These are phyloP conservation scores for Podospora fimiseda DNA, from an alignment of 495 filamentous ascomycete genomes.

Conservation along the genomic window DNA sequence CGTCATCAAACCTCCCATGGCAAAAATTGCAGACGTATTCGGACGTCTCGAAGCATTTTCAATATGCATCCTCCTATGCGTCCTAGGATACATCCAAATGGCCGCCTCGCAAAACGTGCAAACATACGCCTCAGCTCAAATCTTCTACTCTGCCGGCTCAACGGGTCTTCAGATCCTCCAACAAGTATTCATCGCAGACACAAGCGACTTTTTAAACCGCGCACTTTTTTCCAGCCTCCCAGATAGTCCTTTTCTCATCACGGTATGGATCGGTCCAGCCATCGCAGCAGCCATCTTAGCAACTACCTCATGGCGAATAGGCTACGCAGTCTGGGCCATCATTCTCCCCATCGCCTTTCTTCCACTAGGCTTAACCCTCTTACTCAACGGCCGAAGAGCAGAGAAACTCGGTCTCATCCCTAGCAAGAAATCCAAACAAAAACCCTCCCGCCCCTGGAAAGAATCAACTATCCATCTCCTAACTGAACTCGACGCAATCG, in stretches of 20 bases:
- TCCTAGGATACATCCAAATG: conserved; percentile 37
- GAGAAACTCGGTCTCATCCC: conserved; percentile 33
- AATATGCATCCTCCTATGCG: conserved; percentile 29
- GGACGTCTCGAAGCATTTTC: conserved; percentile 36
- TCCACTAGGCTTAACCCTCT: conserved; percentile 47
- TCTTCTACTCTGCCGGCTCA: conserved; percentile 41
- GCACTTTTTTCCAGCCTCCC: conserved; percentile 55
- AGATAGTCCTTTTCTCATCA: conserved; percentile 56
- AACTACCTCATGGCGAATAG: conserved; percentile 53
- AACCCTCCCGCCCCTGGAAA: neutral
- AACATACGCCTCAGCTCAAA: conserved; percentile 40
- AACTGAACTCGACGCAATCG: conserved; percentile 53
- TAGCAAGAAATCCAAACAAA: conserved; percentile 7
- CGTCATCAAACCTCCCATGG: conserved; percentile 40
- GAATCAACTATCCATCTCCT: conserved; percentile 41
- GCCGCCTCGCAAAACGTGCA: conserved; percentile 33
- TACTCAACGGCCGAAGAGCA: conserved; percentile 49
- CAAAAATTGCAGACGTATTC: conserved; percentile 40
- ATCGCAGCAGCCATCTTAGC: conserved; percentile 40
- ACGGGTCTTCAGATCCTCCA: conserved; percentile 53
- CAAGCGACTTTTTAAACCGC: conserved; percentile 55
- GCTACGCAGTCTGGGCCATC: conserved; percentile 53
- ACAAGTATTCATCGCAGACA: conserved; percentile 60
- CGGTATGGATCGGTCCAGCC: conserved; percentile 46
- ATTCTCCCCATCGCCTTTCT: conserved; percentile 48